phyloP scores from a whole-genome alignment of 1,284 basidiomycete species.

The Malassezia arunalokei region DNA sequence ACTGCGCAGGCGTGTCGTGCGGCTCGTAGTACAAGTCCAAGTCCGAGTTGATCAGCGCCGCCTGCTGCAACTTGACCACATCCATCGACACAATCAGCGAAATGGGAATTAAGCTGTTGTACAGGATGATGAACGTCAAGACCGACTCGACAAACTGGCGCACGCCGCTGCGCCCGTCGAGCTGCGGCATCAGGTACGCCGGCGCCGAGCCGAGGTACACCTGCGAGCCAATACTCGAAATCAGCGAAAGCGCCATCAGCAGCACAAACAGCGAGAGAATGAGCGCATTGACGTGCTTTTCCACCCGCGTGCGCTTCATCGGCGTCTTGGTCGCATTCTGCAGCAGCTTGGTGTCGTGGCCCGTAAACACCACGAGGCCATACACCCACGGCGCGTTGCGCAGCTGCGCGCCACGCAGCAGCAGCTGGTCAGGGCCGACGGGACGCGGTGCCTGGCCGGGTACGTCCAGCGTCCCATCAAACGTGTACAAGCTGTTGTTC shows the following conservation, averaged over 20 bases:
- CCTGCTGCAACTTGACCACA: conserved; percentile 96
- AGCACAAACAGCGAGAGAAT: conserved; percentile 91
- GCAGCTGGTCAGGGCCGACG: conserved; percentile 83
- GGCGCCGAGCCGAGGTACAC: conserved; percentile 50
- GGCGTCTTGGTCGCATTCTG: conserved; percentile 77
- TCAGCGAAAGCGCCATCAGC: conserved; percentile 72
- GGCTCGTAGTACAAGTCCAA: conserved; percentile 64
- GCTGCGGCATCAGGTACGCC: conserved; percentile 32
- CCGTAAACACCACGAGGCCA: conserved; percentile 84
- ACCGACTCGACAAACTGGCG: conserved; percentile 59
- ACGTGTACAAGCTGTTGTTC: conserved; percentile 94
- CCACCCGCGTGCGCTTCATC: conserved; percentile 90
- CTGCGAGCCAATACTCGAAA: conserved; percentile 80
- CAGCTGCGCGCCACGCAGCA: conserved; percentile 86
- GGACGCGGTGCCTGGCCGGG: conserved; percentile 53
- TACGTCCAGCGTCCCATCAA: conserved; percentile 63
- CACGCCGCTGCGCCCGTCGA: conserved; percentile 36
- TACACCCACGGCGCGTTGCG: conserved; percentile 95
- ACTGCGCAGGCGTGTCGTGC: conserved; percentile 90
- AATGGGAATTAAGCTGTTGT: conserved; percentile 98
- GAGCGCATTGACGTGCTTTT: conserved; percentile 87
- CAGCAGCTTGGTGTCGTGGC: conserved; percentile 98
- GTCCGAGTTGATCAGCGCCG: conserved; percentile 90
- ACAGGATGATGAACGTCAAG: conserved; percentile 93
- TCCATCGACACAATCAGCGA: conserved; percentile 99